phyloP scores from a whole-genome alignment of 805 yeast species.

The Starmera amethionina region DNA sequence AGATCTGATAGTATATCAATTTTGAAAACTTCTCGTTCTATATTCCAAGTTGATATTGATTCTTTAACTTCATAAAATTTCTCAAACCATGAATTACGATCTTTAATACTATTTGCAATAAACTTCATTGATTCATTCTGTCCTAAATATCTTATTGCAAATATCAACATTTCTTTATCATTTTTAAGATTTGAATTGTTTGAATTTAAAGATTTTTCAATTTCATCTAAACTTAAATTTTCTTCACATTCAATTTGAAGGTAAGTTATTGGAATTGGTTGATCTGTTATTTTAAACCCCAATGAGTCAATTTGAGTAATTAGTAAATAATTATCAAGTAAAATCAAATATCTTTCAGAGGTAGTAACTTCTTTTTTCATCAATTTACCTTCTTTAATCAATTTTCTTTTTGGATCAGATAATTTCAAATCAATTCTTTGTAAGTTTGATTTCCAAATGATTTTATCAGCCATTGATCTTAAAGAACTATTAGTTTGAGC shows the following conservation, averaged over 20 bases:
- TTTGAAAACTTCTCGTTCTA: conserved; percentile 42
- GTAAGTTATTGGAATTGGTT: conserved; percentile 54
- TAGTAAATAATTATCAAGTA: conserved; percentile 63
- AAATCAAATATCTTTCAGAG: conserved; percentile 38
- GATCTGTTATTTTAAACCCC: conserved; percentile 36
- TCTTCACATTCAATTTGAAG: conserved; percentile 32
- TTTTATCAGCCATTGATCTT: conserved; percentile 39
- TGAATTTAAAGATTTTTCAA: conserved; percentile 22
- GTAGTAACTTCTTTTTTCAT: conserved; percentile 55
- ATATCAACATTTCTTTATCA: conserved; percentile 20
- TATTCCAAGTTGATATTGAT: conserved; percentile 25
- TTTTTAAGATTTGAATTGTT: not conserved
- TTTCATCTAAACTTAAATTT: no score
- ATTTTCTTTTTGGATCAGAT: conserved; percentile 41
- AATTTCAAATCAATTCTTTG: conserved; percentile 40
- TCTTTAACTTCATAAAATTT: conserved; percentile 38
- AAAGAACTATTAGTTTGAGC: conserved; percentile 52
- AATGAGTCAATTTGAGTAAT: conserved; percentile 42
- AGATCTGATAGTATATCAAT: conserved; percentile 45
- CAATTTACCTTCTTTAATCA: conserved; percentile 50
- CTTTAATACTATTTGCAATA: conserved; percentile 34
- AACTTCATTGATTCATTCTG: conserved; percentile 45
- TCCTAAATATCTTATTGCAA: conserved; percentile 50
- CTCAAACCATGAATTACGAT: conserved; percentile 49
- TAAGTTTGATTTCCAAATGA: conserved; percentile 41